Percentiles rank a stretch among this genome's conserved stretches.
phyloP scores from a whole-genome alignment of 1,139 yeast species.

The Candida buenavistaensis region DNA sequence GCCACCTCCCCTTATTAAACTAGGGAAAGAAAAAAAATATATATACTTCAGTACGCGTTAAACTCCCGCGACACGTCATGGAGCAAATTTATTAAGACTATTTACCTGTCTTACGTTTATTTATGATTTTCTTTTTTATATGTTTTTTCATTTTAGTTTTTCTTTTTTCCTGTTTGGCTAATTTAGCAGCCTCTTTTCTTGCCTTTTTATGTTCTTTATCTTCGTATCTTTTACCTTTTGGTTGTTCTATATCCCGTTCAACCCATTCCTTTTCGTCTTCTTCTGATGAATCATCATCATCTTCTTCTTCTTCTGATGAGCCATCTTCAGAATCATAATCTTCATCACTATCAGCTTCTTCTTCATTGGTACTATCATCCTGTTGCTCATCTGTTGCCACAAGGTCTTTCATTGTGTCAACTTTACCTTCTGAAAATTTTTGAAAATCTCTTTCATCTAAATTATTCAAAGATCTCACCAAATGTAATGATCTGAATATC shows the following conservation, averaged over 20 bases:
- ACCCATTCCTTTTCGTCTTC: slow-evolving; percentile 43
- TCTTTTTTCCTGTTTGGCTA: slow-evolving; percentile 83
- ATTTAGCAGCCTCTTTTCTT: slow-evolving; percentile 81
- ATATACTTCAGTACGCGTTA: too few species aligned
- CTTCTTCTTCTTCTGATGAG: slow-evolving; percentile 27
- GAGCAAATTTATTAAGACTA: too few species aligned
- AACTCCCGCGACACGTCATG: too few species aligned
- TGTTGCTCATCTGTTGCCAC: slow-evolving; percentile 31
- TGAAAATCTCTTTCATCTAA: slow-evolving; percentile 87
- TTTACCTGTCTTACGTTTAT: slow-evolving; percentile 44
- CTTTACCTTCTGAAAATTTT: slow-evolving; percentile 77
- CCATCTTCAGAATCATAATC: slow-evolving; percentile 39
- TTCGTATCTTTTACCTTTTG: slow-evolving; percentile 75
- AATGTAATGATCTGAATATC: slow-evolving; percentile 81
- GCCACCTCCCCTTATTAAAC: too few species aligned
- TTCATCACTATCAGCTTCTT: slow-evolving; percentile 28
- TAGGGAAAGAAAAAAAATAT: too few species aligned
- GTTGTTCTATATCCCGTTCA: slow-evolving; percentile 34
- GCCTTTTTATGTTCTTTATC: slow-evolving; percentile 84
- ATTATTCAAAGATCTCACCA: slow-evolving; percentile 73
- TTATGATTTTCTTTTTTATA: slow-evolving; percentile 75
- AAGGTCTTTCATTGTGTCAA: slow-evolving; percentile 69
- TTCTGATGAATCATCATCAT: slow-evolving; percentile 23
- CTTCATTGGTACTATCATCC: slow-evolving; percentile 11
- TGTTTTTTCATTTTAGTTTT: slow-evolving; percentile 91